Evolutionary conservation across 441 rosid species (phyloP), one percentile per base, ranked within the genome.

Genomic region (Raphanus hybrid): DNA sequence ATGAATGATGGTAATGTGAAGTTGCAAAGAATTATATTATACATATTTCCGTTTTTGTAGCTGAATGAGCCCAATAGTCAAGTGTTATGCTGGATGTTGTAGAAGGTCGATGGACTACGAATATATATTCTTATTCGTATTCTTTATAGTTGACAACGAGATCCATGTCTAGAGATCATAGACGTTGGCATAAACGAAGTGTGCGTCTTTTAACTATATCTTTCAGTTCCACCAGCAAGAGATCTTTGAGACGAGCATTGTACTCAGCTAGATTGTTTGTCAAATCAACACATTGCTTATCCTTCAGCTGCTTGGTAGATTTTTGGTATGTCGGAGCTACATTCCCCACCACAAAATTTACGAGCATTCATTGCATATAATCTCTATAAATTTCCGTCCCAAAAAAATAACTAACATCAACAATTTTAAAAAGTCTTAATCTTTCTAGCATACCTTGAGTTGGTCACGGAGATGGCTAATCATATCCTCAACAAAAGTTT

Each of bases 241-340:
- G 63, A 73, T 86, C 91, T 78, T 89, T 90, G 71, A 91, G 78
- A 48, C 81, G 81, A 23, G 84, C 76, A 79, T 92, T 94, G 85
- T 91, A 94, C 43, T 86, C 91, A 1, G 94, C 94, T 9, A 94
- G 66, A 75, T 90, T 80, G 78, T 92, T 91, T 12, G 97, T 83
- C 74, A 91, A 86, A 6, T 82, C 91, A 57, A 92, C 97, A n/a
- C 97, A 92, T 69, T 94, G 84, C 11, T 80, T 84, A 32, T 87
- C 87, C 0, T 79, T 81, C 64, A 91, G 29, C 57, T 82, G 94
- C 45, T 89, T 94, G 45, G 91, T 81, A 2, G 76, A 69, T 75
- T 86, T 94, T 73, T 94, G 97, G 72, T 94, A 32, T 88, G 1
- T 96, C 96, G 6, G 97, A 10, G 92, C 96, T 0, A 92, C 97